Percentiles rank a stretch among this genome's conserved stretches.
Evolutionary conservation across 192 early-diverging fungal genomes (phyloP).

Genomic region (Rhizophagus sp.): DNA sequence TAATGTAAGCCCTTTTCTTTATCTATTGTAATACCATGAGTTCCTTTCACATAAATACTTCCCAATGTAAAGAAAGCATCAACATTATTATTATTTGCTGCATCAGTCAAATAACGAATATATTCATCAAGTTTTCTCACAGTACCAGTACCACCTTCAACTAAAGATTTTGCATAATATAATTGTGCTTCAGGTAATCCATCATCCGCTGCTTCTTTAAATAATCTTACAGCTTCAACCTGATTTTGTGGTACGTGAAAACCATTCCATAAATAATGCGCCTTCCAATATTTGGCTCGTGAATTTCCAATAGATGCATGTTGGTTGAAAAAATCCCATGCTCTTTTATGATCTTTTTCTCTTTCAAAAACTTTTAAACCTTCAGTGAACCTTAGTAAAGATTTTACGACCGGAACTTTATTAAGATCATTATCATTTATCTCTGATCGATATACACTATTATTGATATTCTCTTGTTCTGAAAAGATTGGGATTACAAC

Average conservation of each 20-base stretch:
- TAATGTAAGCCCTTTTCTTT: neutral
- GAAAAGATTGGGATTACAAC: neutral
- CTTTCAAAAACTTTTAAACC: neutral
- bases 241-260: neutral
- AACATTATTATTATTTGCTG: neutral
- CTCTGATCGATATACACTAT: neutral
- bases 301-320: conserved; percentile 5
- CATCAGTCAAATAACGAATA: neutral
- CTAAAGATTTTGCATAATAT: conserved; percentile 2
- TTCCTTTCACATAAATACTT: conserved; percentile 14
- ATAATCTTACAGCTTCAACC: neutral
- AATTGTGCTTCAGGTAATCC: neutral
- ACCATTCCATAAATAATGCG: conserved; percentile 14
- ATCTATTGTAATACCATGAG: neutral
- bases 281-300: conserved; percentile 19
- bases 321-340: conserved; percentile 10
- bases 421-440: neutral
- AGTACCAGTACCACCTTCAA: neutral
- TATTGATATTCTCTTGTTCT: neutral
- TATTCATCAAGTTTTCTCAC: neutral
- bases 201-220: conserved; percentile 5
- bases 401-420: neutral
- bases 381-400: neutral
- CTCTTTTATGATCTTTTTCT: neutral
- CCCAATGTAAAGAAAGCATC: neutral